phyloP scores from a whole-genome alignment of 306 rosid species.

The Quercus agrifolia region DNA sequence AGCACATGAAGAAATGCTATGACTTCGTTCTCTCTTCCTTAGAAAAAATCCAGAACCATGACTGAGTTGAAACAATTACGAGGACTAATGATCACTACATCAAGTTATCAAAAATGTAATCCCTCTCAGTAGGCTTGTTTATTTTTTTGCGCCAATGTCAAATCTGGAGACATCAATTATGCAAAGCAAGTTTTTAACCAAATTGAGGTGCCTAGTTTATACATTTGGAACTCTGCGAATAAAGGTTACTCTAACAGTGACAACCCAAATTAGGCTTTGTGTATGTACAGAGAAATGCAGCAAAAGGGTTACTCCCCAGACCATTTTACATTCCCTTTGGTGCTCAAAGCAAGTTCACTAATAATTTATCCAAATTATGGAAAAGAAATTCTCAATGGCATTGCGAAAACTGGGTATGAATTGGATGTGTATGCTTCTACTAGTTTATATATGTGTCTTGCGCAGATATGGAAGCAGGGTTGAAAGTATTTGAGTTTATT shows the following conservation, averaged over 20 bases:
- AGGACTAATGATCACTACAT: slow-evolving; percentile 45
- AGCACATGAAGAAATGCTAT: slow-evolving; percentile 39
- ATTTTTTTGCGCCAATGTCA: slow-evolving; percentile 51
- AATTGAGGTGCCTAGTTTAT: slow-evolving; percentile 49
- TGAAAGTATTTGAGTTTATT: slow-evolving; percentile 61
- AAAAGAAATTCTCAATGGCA: slow-evolving; percentile 49
- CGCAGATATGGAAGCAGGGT: slow-evolving; percentile 31
- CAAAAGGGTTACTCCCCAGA: slow-evolving; percentile 52
- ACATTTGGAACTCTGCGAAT: slow-evolving; percentile 75
- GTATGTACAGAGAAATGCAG: slow-evolving; percentile 52
- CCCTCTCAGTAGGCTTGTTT: slow-evolving; percentile 62
- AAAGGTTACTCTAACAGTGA: slow-evolving; percentile 51
- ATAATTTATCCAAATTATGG: slow-evolving; percentile 33
- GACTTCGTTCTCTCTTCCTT: slow-evolving; percentile 37
- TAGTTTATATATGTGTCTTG: slow-evolving; percentile 59
- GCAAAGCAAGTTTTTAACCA: slow-evolving; percentile 46
- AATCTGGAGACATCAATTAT: slow-evolving; percentile 51
- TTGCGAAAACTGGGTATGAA: slow-evolving; percentile 65
- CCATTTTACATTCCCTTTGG: slow-evolving; percentile 75
- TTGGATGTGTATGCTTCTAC: slow-evolving; percentile 48
- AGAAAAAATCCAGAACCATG: slow-evolving; percentile 48
- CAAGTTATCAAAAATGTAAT: slow-evolving; percentile 40
- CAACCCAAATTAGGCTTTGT: slow-evolving; percentile 43
- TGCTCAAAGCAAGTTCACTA: slow-evolving; percentile 53
- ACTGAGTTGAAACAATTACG: slow-evolving; percentile 52